Conservation (phyloP, 768 basidiomycete genomes). For the Tylopilus rubrobrunneus region DNA sequence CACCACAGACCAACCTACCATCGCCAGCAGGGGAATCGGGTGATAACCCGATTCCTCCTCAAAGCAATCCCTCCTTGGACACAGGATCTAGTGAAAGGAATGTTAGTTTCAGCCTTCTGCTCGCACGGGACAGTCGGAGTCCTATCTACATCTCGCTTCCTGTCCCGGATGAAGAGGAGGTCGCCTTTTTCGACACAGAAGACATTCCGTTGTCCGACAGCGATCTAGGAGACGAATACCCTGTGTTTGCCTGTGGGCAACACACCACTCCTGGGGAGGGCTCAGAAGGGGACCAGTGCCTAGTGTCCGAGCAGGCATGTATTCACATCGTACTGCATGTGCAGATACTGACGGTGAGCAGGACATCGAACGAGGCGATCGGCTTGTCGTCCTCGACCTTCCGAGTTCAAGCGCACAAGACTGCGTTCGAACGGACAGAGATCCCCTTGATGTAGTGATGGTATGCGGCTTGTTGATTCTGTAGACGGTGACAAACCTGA, state of each 20-base stretch:
- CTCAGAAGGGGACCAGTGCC: neutral
- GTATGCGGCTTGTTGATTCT: slow-evolving; percentile 5
- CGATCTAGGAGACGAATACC: neutral
- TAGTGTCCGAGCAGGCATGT: slow-evolving; percentile 1
- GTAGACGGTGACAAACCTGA: neutral
- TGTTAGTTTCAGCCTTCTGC: neutral
- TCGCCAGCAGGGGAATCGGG: neutral
- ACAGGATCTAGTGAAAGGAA: neutral
- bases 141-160: slow-evolving; percentile 12
- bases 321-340: neutral
- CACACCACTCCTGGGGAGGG: neutral
- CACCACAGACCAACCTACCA: neutral
- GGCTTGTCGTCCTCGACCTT: neutral
- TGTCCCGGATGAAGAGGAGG: slow-evolving; percentile 12
- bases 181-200: slow-evolving; percentile 14
- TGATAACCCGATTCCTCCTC: neutral
- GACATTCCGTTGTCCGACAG: neutral
- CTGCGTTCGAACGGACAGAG: neutral
- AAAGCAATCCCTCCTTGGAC: neutral
- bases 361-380: slow-evolving; percentile 1
- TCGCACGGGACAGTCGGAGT: neutral
- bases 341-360: neutral
- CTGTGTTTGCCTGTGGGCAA: neutral
- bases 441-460: neutral
- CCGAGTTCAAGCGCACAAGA: neutral